phyloP scores from a whole-genome alignment of 2,329 filamentous ascomycete genomes.

The Graphilbum ipis-grandicollis region DNA sequence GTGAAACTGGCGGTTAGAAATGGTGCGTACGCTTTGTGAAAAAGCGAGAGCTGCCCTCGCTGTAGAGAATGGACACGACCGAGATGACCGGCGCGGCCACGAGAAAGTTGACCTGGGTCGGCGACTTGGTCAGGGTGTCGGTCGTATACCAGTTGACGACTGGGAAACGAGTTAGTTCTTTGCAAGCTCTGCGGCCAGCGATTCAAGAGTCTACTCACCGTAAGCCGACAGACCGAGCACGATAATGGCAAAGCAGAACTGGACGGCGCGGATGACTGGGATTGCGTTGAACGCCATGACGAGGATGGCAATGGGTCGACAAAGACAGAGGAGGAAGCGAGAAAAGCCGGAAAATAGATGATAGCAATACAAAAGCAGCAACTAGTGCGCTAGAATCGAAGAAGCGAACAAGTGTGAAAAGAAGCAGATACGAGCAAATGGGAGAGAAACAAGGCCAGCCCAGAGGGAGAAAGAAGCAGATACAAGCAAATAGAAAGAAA shows the following conservation, averaged over 20 bases:
- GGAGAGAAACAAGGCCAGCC: conserved; percentile 4
- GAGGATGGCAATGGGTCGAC: conserved; percentile 1
- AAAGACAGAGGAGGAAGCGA: no score
- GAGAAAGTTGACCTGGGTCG: conserved; percentile 39
- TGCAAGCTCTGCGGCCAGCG: no score
- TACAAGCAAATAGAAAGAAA: neutral
- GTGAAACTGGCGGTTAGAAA: neutral
- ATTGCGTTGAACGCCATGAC: conserved; percentile 22
- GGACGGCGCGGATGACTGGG: conserved; percentile 26
- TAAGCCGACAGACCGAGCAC: conserved; percentile 31
- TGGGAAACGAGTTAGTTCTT: conserved; percentile 14
- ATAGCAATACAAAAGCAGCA: conserved; percentile 7
- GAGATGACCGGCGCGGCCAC: conserved; percentile 36
- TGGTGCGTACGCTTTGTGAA: conserved; percentile 19
- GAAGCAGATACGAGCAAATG: conserved; percentile 9
- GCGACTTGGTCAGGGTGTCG: conserved; percentile 35
- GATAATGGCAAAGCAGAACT: conserved; percentile 26
- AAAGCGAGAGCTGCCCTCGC: conserved; percentile 31
- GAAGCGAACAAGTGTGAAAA: conserved; percentile 8
- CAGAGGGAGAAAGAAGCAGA: conserved; percentile 5
- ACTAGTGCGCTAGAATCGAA: neutral
- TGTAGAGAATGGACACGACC: conserved; percentile 34
- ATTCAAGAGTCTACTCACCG: conserved; percentile 17
- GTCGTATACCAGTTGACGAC: conserved; percentile 43
- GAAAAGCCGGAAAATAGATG: neutral